phyloP scores from a whole-genome alignment of 1,284 basidiomycete genomes.

The Pisolithus thermaeus region DNA sequence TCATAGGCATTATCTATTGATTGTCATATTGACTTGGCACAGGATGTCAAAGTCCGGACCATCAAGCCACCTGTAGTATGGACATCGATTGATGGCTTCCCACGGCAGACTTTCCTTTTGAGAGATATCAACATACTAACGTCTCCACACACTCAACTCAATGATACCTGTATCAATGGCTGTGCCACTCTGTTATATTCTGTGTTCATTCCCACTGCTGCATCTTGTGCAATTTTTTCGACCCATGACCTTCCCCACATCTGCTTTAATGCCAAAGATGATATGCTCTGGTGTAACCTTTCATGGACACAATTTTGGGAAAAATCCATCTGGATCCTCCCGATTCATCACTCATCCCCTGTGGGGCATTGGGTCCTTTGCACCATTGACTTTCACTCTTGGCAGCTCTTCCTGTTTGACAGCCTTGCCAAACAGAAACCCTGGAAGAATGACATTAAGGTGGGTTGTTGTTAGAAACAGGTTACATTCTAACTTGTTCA shows the following conservation, averaged over 20 bases:
- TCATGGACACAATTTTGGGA: slow-evolving; percentile 8
- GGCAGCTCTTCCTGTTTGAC: too few species aligned
- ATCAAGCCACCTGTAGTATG: background rate
- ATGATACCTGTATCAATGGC: slow-evolving; percentile 11
- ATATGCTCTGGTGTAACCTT: slow-evolving; percentile 5
- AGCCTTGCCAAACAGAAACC: too few species aligned
- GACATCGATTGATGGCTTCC: background rate
- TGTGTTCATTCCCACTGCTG: background rate
- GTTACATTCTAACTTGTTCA: too few species aligned
- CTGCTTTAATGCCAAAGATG: slow-evolving; percentile 3
- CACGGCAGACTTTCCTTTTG: too few species aligned
- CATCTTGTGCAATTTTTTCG: slow-evolving; percentile 1
- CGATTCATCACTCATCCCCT: slow-evolving; percentile 5
- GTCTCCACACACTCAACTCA: background rate
- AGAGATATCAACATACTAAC: too few species aligned
- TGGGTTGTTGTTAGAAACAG: too few species aligned
- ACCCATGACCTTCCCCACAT: slow-evolving; percentile 10
- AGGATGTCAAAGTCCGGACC: background rate
- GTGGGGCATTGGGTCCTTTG: too few species aligned
- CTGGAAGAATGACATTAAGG: too few species aligned
- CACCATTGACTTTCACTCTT: too few species aligned
- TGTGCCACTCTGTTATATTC: slow-evolving; percentile 10
- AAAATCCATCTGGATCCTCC: slow-evolving; percentile 11
- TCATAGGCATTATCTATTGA: background rate
- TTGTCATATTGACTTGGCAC: background rate